Evolutionary conservation across 2,329 filamentous ascomycete species (phyloP).

Genomic region (Didymella exigua): DNA sequence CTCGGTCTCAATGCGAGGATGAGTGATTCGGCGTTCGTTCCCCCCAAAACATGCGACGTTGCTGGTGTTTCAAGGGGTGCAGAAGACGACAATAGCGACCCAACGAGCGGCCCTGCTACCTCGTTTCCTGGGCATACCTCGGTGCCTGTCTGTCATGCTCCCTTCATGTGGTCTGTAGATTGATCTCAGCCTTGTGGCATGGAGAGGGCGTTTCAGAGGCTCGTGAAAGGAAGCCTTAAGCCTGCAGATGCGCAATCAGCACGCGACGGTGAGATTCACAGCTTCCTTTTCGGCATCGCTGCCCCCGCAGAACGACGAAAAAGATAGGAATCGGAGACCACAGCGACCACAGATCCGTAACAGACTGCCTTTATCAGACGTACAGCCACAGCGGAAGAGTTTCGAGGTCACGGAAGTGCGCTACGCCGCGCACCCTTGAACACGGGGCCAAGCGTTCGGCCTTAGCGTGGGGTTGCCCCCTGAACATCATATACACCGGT

Average conservation of each 20-base stretch:
- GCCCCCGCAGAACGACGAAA: conserved; percentile 10
- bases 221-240: background rate
- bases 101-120: conserved; percentile 32
- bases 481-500: conserved; percentile 30
- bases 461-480: conserved; percentile 28
- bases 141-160: conserved; percentile 15
- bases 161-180: conserved; percentile 13
- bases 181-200: conserved; percentile 21
- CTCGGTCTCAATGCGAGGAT: conserved; percentile 10
- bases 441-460: conserved; percentile 12
- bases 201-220: conserved; percentile 28
- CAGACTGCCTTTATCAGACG: conserved; percentile 19
- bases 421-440: conserved; percentile 27
- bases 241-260: background rate
- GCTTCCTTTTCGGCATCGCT: background rate
- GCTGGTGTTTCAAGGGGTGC: conserved; percentile 36
- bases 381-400: conserved; percentile 17
- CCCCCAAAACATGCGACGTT: conserved; percentile 35
- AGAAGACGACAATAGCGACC: conserved; percentile 27
- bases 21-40: conserved; percentile 5
- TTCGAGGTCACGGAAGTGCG: conserved; percentile 25
- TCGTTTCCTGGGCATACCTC: conserved; percentile 27
- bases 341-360: conserved; percentile 15
- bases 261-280: background rate
- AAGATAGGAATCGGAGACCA: conserved; percentile 9